Base-by-base conservation (phyloP, 1,284 basidiomycete species). In the Ceratobasidium sp. region DNA sequence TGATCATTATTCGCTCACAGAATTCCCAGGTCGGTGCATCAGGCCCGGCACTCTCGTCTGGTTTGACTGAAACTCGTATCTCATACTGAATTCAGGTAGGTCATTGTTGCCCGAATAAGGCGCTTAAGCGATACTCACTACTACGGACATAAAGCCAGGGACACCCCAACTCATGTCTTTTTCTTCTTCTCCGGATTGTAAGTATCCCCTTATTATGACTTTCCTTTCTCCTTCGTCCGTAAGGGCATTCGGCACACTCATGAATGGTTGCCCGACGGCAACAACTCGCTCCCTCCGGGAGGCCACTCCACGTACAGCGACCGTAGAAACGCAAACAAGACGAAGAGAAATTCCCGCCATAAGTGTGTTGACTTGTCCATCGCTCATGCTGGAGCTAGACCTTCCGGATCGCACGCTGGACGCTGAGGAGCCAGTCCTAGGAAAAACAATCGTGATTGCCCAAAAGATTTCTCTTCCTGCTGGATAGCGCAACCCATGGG, bases 1-100 rank as follows among this genome's bases (percentile, higher is more conserved):
- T 54, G 8, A 54, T 54, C 27, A 54, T 54, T 16, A 54, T 54
- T 54, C 52, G 52, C n/a, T 54, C 52, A 6, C 23, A 54, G 33
- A 30, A 54, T 23, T 54, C 52, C 52, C 52, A 54, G 19, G 14
- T n/a, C 30, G 52, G 52, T 23, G 52, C 29, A 8, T 54, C 52
- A 2, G n/a, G 8, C 2, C 52, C 52, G 16, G 49, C 49, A 16
- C 23, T 52, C 49, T 52, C 23, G 33, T 30, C 52, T 6, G 52
- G 52, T n/a, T 54, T 54, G 29, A 54, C 29, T 19, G 33, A 21
- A 8, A 54, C 27, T 36, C 52, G 52, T 8, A 54, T 54, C 52
- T 54, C 52, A 54, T 54, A 54, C 52, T 54, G 29, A 30, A 54
- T 25, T 21, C 7, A 21, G 21, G 11, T 27, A 50, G 6, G 11